Conservation (phyloP, 345 rosid genomes). For the Reutealis trisperma region DNA sequence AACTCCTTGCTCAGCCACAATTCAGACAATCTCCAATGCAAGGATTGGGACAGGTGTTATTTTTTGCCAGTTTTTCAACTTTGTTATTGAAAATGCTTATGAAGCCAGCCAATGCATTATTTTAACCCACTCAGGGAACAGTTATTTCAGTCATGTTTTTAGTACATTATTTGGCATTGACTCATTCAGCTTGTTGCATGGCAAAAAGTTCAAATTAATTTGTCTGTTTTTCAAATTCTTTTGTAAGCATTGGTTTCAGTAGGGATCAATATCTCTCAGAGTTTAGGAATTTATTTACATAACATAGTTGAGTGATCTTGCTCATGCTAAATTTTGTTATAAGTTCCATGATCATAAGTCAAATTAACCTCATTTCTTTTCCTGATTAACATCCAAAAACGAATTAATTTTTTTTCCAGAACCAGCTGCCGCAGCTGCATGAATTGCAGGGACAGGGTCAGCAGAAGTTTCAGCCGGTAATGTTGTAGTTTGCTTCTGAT, state of each 20-base stretch:
- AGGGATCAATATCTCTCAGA: not conserved
- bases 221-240: not conserved
- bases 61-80: slow-evolving; percentile 11
- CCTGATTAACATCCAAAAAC: not conserved
- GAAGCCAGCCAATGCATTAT: not conserved
- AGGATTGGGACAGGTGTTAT: slow-evolving; percentile 67
- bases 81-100: not conserved
- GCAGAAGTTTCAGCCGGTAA: slow-evolving; percentile 73
- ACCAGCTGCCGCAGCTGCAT: slow-evolving; percentile 59
- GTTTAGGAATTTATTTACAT: not conserved
- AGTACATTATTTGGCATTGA: not conserved
- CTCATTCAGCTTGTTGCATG: not conserved
- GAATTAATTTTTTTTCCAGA: slow-evolving; percentile 34
- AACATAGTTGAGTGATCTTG: too few relatives aligned
- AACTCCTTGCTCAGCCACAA: slow-evolving; percentile 75
- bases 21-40: slow-evolving; percentile 74
- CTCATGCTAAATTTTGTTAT: too few relatives aligned
- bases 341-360: too few relatives aligned
- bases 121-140: not conserved
- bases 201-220: not conserved
- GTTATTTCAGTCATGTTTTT: not conserved
- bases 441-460: slow-evolving; percentile 73
- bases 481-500: slow-evolving; percentile 15
- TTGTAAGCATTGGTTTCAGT: not conserved
- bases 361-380: not conserved